phyloP scores from a whole-genome alignment of 2,329 filamentous ascomycete genomes.

The Aspergillus cejpii region DNA sequence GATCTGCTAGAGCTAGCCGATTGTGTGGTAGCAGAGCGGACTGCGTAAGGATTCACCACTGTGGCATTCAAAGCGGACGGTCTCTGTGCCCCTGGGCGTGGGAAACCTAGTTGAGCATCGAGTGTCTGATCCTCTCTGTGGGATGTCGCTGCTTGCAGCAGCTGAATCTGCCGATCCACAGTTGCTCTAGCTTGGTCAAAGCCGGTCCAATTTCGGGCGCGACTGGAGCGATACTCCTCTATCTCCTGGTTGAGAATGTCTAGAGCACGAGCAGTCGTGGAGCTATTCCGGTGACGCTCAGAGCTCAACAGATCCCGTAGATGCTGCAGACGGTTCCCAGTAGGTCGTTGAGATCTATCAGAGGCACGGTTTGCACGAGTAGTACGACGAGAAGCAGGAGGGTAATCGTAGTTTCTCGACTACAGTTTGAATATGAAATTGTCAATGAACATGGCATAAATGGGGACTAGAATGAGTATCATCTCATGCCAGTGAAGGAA shows the following conservation, averaged over 20 bases:
- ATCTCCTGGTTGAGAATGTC: conserved; percentile 39
- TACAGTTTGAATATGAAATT: conserved; percentile 17
- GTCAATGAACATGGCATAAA: conserved; percentile 13
- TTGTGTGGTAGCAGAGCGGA: conserved; percentile 10
- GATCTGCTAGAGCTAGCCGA: conserved; percentile 11
- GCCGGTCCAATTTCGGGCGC: conserved; percentile 19
- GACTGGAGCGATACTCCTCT: conserved; percentile 26
- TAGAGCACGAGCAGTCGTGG: conserved; percentile 29
- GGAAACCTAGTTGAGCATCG: conserved; percentile 10
- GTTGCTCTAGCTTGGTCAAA: conserved; percentile 23
- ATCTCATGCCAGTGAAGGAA: not conserved
- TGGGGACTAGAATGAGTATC: not conserved
- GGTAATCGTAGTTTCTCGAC: conserved; percentile 42
- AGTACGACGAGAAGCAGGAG: conserved; percentile 33
- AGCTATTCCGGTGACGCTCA: conserved; percentile 28
- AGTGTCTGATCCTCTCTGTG: conserved; percentile 12
- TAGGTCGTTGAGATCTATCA: conserved; percentile 21
- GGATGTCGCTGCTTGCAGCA: conserved; percentile 13
- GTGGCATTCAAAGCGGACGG: conserved; percentile 10
- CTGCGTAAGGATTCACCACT: conserved; percentile 16
- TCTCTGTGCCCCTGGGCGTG: conserved; percentile 11
- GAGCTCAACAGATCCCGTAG: conserved; percentile 36
- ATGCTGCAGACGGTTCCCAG: conserved; percentile 29
- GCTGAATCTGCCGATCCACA: conserved; percentile 24
- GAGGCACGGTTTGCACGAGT: conserved; percentile 20